Percentiles rank a stretch among this genome's conserved stretches.
These are phyloP conservation scores for Saccharomycopsis fermentans DNA, from an alignment of 805 yeast genomes.

Conservation along the genomic window DNA sequence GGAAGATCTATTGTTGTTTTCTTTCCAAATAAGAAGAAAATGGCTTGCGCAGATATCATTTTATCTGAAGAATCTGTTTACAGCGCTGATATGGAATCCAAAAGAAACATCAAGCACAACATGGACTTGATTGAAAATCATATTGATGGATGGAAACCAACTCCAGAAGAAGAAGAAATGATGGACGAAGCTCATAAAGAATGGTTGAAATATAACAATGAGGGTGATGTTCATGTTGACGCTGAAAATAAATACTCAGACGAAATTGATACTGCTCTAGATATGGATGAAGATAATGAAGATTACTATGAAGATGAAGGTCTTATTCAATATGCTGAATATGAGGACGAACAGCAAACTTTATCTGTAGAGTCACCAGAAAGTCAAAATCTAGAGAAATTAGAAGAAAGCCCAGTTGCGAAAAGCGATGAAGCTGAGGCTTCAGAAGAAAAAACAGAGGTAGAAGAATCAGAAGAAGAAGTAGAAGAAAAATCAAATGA, in stretches of 20 bases:
- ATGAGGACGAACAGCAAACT: neutral
- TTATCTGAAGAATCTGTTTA: slow-evolving; percentile 20
- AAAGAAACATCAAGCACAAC: slow-evolving; percentile 12
- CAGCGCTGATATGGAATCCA: slow-evolving; percentile 20
- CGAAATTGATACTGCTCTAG: slow-evolving; percentile 9
- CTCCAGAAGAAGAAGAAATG: slow-evolving; percentile 18
- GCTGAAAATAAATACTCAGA: slow-evolving; percentile 18
- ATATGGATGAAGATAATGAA: neutral
- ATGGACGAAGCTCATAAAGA: slow-evolving; percentile 16
- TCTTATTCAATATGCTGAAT: neutral
- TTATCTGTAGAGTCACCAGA: neutral
- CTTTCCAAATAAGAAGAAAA: slow-evolving; percentile 41
- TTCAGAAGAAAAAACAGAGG: neutral
- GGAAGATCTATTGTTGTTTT: slow-evolving; percentile 50
- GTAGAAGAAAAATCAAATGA: neutral
- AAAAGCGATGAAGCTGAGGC: neutral
- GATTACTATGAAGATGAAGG: neutral
- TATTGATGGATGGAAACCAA: slow-evolving; percentile 18
- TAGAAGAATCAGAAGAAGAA: neutral
- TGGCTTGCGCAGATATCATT: slow-evolving; percentile 55
- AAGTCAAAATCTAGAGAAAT: neutral
- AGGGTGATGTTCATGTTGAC: slow-evolving; percentile 24
- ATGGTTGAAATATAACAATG: slow-evolving; percentile 10
- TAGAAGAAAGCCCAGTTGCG: neutral
- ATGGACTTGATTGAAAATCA: slow-evolving; percentile 13